These are phyloP conservation scores for Daldinia concentrica DNA, from an alignment of 495 filamentous ascomycete species.

Conservation along the genomic window DNA sequence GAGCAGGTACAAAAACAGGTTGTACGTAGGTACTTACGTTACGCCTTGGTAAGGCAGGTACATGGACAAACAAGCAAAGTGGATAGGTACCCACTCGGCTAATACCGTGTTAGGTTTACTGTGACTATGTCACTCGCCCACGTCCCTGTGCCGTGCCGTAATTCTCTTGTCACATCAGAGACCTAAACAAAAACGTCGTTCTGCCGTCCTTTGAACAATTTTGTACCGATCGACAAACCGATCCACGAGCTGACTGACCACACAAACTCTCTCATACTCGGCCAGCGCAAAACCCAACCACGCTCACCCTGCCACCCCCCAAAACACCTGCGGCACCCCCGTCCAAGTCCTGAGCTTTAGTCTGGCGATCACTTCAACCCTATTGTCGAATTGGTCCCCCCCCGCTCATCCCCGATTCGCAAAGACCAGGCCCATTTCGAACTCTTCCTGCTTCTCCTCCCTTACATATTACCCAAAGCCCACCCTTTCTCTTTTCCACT, in stretches of 20 bases:
- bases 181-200: conserved; percentile 37
- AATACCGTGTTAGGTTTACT: conserved; percentile 30
- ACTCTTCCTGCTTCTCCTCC: conserved; percentile 32
- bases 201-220: conserved; percentile 39
- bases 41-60: conserved; percentile 7
- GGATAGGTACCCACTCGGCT: conserved; percentile 1
- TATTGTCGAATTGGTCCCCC: conserved; percentile 38
- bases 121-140: conserved; percentile 39
- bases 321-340: conserved; percentile 37
- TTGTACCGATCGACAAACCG: conserved; percentile 42
- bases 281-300: conserved; percentile 43
- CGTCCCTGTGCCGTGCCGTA: conserved; percentile 36
- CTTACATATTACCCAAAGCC: conserved; percentile 44
- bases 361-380: conserved; percentile 49
- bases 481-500: conserved; percentile 34
- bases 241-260: conserved; percentile 43
- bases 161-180: conserved; percentile 42
- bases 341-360: conserved; percentile 40
- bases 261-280: conserved; percentile 39
- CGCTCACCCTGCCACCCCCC: conserved; percentile 35
- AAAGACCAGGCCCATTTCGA: conserved; percentile 28
- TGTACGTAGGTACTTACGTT: neutral
- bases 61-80: conserved; percentile 2
- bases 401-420: conserved; percentile 46
- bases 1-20: neutral